Conservation (phyloP, 1,284 basidiomycete genomes). For the Sphagnurus paluster region DNA sequence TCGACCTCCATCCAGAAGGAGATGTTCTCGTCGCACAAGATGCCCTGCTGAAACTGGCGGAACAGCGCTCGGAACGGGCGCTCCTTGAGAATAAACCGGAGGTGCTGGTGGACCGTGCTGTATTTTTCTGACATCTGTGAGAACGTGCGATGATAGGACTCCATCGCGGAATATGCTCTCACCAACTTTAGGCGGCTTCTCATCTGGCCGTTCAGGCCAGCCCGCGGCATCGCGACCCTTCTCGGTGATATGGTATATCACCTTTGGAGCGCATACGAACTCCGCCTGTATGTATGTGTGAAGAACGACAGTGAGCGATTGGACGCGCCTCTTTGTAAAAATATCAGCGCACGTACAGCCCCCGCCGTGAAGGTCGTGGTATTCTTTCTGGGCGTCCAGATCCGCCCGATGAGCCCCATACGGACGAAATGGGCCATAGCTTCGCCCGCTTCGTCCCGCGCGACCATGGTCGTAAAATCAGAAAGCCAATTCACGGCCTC, state of each 20-base stretch:
- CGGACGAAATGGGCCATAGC: constrained; percentile 19
- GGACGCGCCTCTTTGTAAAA: not conserved
- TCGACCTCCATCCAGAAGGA: constrained; percentile 18
- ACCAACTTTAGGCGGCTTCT: not conserved
- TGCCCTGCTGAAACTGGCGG: constrained; percentile 12
- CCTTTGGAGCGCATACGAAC: constrained; percentile 17
- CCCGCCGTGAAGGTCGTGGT: constrained; percentile 19
- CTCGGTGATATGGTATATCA: constrained; percentile 17
- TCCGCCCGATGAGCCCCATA: constrained; percentile 16
- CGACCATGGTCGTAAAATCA: constrained; percentile 20
- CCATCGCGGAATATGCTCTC: not conserved
- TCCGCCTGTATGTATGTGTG: constrained; percentile 14
- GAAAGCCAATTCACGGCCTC: constrained; percentile 21
- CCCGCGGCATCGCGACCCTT: constrained; percentile 16
- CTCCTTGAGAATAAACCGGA: constrained; percentile 15
- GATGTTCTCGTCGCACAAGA: constrained; percentile 19
- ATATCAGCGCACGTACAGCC: constrained; percentile 8
- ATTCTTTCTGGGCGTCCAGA: constrained; percentile 10
- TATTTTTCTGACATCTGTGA: not conserved
- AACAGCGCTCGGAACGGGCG: constrained; percentile 13
- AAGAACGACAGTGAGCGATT: not conserved
- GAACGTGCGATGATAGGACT: not conserved
- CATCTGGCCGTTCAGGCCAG: constrained; percentile 4
- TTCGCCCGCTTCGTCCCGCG: constrained; percentile 22
- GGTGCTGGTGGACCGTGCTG: constrained; percentile 3